A percentile compares a stretch with the other conserved stretches of the same genome.
Conservation (phyloP, 2,329 filamentous ascomycete species). For the Rosellinia necatrix region DNA sequence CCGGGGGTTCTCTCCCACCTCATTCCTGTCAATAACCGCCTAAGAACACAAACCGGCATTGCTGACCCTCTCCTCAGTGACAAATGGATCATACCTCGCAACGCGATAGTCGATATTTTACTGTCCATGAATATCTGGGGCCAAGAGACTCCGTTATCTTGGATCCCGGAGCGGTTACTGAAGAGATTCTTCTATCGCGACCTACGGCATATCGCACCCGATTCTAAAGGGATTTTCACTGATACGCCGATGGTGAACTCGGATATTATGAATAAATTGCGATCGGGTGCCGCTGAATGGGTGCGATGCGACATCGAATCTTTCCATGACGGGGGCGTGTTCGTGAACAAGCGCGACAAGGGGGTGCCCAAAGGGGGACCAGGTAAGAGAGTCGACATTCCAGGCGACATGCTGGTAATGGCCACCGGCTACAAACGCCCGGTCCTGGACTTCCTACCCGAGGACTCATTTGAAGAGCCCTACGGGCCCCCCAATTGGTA, state of each 20-base stretch:
- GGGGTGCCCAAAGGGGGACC: slow-evolving; percentile 79
- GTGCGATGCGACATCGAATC: slow-evolving; percentile 77
- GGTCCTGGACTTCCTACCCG: slow-evolving; percentile 72
- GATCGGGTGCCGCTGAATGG: slow-evolving; percentile 75
- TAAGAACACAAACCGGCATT: no score
- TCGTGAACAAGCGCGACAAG: slow-evolving; percentile 71
- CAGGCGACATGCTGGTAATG: slow-evolving; percentile 79
- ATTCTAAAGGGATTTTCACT: slow-evolving; percentile 74
- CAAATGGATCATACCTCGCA: slow-evolving; percentile 87
- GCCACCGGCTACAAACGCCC: slow-evolving; percentile 83
- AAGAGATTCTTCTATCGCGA: slow-evolving; percentile 84
- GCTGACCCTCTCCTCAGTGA: slow-evolving; percentile 54
- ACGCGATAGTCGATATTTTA: slow-evolving; percentile 73
- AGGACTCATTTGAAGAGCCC: slow-evolving; percentile 72
- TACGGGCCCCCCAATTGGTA: slow-evolving; percentile 82
- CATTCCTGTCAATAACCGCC: no score
- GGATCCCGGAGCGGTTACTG: slow-evolving; percentile 77
- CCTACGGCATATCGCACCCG: slow-evolving; percentile 72
- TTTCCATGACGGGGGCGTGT: slow-evolving; percentile 66
- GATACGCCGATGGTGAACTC: slow-evolving; percentile 89
- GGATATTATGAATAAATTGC: slow-evolving; percentile 76
- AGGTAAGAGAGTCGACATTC: slow-evolving; percentile 66
- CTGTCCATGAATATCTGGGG: slow-evolving; percentile 80
- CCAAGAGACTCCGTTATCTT: slow-evolving; percentile 74
- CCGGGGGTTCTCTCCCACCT: no score